Evolutionary conservation across 371 early-diverging fungal genomes (phyloP).

Genomic region (Mucor irregularis): DNA sequence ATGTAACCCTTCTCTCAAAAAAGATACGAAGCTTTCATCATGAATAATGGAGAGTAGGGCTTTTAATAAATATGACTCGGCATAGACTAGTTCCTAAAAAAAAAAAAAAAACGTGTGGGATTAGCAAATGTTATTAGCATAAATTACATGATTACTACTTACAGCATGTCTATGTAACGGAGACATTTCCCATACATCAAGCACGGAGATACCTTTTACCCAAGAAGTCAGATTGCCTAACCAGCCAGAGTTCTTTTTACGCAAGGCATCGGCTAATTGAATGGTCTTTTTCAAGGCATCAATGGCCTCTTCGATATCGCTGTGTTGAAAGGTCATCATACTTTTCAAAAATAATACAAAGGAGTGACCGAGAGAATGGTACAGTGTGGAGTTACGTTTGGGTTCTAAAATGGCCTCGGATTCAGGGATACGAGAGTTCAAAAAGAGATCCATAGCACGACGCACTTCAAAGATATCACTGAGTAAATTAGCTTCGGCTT

Average conservation of each 20-base stretch:
- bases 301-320: conserved; percentile 62
- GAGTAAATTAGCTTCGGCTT: conserved; percentile 17
- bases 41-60: conserved; percentile 68
- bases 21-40: conserved; percentile 71
- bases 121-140: conserved; percentile 4
- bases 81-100: conserved; percentile 68
- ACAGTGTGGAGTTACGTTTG: conserved; percentile 50
- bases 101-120: no score
- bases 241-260: conserved; percentile 53
- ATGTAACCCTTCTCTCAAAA: conserved; percentile 74
- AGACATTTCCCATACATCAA: conserved; percentile 62
- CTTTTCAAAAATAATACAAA: conserved; percentile 67
- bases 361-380: conserved; percentile 71
- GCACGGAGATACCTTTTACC: conserved; percentile 41
- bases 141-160: conserved; percentile 16
- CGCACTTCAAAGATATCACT: conserved; percentile 58
- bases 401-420: conserved; percentile 59
- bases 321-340: conserved; percentile 74
- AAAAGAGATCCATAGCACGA: conserved; percentile 62
- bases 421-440: conserved; percentile 66
- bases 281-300: conserved; percentile 60
- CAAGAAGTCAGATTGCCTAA: conserved; percentile 35
- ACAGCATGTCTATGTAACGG: conserved; percentile 71
- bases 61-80: conserved; percentile 70
- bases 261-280: conserved; percentile 52